A percentile compares a stretch with the other conserved stretches of the same genome.
Conservation (phyloP, 345 rosid genomes). For the Moricandia arvensis region DNA sequence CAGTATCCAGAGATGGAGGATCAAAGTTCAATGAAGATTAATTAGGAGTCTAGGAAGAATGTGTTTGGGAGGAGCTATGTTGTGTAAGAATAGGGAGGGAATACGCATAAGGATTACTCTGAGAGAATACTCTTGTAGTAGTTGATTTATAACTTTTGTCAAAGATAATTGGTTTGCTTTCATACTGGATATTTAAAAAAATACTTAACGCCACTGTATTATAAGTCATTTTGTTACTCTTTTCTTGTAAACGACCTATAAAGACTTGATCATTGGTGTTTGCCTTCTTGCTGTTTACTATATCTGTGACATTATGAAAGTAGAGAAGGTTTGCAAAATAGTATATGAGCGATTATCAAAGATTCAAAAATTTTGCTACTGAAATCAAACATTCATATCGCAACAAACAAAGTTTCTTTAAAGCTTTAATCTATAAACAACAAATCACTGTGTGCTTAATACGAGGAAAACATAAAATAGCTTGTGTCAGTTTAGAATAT, state of each 20-base stretch:
- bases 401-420: slow-evolving; percentile 15
- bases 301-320: background rate
- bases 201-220: slow-evolving; percentile 5
- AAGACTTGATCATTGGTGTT: slow-evolving; percentile 15
- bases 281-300: slow-evolving; percentile 7
- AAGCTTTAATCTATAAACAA: slow-evolving; percentile 20
- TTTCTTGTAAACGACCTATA: background rate
- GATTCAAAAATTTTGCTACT: slow-evolving; percentile 16
- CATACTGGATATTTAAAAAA: slow-evolving; percentile 13
- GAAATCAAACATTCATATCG: slow-evolving; percentile 18
- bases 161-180: slow-evolving; percentile 27
- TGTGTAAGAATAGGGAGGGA: slow-evolving; percentile 32
- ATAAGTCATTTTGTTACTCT: slow-evolving; percentile 5
- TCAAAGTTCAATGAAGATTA: slow-evolving; percentile 9
- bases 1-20: slow-evolving; percentile 16
- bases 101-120: background rate
- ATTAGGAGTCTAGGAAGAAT: slow-evolving; percentile 17
- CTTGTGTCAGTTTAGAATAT: slow-evolving; percentile 10
- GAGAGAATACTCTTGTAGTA: background rate
- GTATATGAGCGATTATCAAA: slow-evolving; percentile 11
- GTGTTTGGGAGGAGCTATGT: slow-evolving; percentile 23
- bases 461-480: slow-evolving; percentile 11
- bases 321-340: background rate
- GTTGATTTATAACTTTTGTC: background rate
- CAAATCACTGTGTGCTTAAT: slow-evolving; percentile 14